Percentiles rank a stretch among this genome's conserved stretches.
These are phyloP conservation scores for Mycena olivaceomarginata DNA, from an alignment of 768 basidiomycete genomes.

Conservation along the genomic window DNA sequence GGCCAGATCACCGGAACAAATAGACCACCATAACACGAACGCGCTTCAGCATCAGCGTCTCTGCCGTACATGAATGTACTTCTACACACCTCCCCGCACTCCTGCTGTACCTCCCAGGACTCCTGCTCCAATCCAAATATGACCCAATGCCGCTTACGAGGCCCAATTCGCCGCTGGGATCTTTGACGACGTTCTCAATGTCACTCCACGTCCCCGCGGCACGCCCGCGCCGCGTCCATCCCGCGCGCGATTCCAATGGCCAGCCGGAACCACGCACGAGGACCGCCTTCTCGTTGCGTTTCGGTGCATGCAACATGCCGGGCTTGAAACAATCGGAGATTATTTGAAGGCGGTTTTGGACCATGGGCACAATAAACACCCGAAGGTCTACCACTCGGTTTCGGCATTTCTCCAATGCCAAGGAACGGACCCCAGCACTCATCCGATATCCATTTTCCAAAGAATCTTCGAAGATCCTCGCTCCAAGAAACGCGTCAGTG, in stretches of 20 bases:
- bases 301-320: constrained; percentile 20
- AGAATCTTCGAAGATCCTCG: constrained; percentile 14
- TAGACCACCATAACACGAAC: too few relatives aligned
- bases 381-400: constrained; percentile 2
- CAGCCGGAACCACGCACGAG: neutral
- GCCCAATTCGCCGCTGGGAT: constrained; percentile 11
- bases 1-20: too few relatives aligned
- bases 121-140: neutral
- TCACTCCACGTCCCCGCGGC: neutral
- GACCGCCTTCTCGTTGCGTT: constrained; percentile 24
- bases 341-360: constrained; percentile 12
- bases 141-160: constrained; percentile 7
- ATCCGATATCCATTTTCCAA: constrained; percentile 22
- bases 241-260: constrained; percentile 20
- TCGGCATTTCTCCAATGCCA: constrained; percentile 23
- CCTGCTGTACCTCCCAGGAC: too few relatives aligned
- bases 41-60: too few relatives aligned
- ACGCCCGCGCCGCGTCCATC: too few relatives aligned
- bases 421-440: neutral
- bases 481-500: neutral
- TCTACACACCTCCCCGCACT: too few relatives aligned
- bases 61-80: too few relatives aligned
- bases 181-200: constrained; percentile 18
- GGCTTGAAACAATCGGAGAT: constrained; percentile 24
- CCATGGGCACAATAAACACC: neutral